These are phyloP conservation scores for Rhipidocladum racemiflorum DNA, from an alignment of 176 grass and related monocot species.

Conservation along the genomic window DNA sequence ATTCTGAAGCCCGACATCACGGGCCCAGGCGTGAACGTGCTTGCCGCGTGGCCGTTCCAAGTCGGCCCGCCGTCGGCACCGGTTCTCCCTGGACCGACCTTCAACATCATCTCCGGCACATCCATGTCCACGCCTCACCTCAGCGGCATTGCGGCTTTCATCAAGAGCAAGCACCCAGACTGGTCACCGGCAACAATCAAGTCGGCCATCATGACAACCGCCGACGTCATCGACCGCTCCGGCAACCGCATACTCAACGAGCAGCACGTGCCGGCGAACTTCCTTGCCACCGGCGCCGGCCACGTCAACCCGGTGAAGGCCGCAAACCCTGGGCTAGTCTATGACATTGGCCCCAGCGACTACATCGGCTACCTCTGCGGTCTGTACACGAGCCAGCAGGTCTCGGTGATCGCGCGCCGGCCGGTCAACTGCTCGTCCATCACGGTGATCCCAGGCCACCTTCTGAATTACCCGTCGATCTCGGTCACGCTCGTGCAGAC, in stretches of 20 bases:
- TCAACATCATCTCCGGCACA: constrained; percentile 53
- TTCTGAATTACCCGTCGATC: constrained; percentile 59
- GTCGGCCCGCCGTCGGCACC: constrained; percentile 17
- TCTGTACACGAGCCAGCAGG: constrained; percentile 30
- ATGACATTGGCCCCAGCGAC: constrained; percentile 14
- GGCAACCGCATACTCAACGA: constrained; percentile 33
- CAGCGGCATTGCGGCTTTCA: constrained; percentile 46
- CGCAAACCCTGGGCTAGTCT: constrained; percentile 38
- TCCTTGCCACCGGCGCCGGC: constrained; percentile 45
- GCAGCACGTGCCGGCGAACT: constrained; percentile 11
- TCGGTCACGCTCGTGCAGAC: not conserved
- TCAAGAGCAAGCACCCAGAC: constrained; percentile 44
- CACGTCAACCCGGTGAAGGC: constrained; percentile 57
- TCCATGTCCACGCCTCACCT: constrained; percentile 75
- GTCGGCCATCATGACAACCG: constrained; percentile 72
- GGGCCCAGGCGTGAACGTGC: constrained; percentile 49
- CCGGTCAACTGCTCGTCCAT: constrained; percentile 27
- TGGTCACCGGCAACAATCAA: constrained; percentile 60
- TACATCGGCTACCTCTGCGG: constrained; percentile 55
- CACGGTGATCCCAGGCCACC: not conserved
- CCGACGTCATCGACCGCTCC: constrained; percentile 28
- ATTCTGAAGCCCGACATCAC: constrained; percentile 56
- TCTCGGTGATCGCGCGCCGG: constrained; percentile 28
- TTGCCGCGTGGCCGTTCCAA: constrained; percentile 49
- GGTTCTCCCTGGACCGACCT: not conserved